Percentiles rank a stretch among this genome's conserved stretches.
These are phyloP conservation scores for Pezicula neosporulosa DNA, from an alignment of 2,329 filamentous ascomycete genomes.

Conservation along the genomic window DNA sequence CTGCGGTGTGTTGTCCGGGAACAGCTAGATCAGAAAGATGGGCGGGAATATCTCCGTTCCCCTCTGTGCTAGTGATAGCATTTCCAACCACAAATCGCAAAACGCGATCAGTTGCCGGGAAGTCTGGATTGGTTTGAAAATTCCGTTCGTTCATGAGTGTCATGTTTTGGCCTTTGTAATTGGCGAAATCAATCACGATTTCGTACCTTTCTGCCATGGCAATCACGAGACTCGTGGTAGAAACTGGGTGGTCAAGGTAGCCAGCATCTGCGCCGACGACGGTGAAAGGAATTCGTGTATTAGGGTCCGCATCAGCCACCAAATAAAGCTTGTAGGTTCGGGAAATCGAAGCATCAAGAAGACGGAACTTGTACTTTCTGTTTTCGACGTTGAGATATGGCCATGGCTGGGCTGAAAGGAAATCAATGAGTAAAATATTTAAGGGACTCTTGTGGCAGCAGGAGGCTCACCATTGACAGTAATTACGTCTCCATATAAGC, in stretches of 20 bases:
- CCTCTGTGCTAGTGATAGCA: constrained; percentile 9
- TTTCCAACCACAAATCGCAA: constrained; percentile 40
- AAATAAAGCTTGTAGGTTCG: constrained; percentile 14
- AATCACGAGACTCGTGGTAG: constrained; percentile 38
- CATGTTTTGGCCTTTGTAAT: constrained; percentile 45
- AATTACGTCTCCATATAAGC: constrained; percentile 54
- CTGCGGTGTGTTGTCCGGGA: constrained; percentile 30
- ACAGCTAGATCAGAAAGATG: constrained; percentile 35
- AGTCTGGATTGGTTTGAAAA: constrained; percentile 44
- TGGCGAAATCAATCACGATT: constrained; percentile 51
- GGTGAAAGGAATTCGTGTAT: constrained; percentile 35
- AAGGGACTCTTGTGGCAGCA: not conserved
- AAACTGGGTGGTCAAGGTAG: constrained; percentile 42
- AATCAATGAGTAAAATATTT: not conserved
- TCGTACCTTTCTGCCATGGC: constrained; percentile 57
- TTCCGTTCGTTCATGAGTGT: constrained; percentile 38
- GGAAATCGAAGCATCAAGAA: constrained; percentile 4
- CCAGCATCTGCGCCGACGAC: constrained; percentile 53
- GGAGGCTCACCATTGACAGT: constrained; percentile 45
- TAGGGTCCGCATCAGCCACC: constrained; percentile 12
- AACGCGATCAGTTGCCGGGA: constrained; percentile 45
- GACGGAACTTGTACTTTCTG: constrained; percentile 52
- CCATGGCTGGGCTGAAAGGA: constrained; percentile 44
- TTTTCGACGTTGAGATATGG: constrained; percentile 55
- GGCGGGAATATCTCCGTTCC: constrained; percentile 31